phyloP scores from a whole-genome alignment of 768 basidiomycete species.

The Amanita thiersii region DNA sequence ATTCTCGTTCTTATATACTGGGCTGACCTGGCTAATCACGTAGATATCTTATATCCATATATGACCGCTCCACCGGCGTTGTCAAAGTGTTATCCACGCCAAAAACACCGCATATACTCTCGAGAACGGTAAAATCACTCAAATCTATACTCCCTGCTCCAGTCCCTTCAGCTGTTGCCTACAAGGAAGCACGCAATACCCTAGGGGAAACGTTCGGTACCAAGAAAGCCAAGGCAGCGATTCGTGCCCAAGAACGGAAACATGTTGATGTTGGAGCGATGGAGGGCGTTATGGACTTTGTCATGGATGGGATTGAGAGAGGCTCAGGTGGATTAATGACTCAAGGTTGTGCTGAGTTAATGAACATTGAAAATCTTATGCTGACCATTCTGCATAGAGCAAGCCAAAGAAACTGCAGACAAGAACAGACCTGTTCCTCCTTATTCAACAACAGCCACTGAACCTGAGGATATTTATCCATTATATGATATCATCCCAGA shows the following conservation, averaged over 20 bases:
- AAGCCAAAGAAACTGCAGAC: conserved; percentile 57
- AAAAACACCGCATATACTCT: conserved; percentile 57
- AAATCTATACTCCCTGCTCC: conserved; percentile 51
- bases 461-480: conserved; percentile 68
- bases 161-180: conserved; percentile 43
- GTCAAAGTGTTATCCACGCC: conserved; percentile 62
- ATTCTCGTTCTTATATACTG: conserved; percentile 5
- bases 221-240: conserved; percentile 84
- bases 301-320: conserved; percentile 78
- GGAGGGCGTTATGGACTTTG: conserved; percentile 71
- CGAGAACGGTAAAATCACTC: conserved; percentile 77
- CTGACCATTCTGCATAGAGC: conserved; percentile 33
- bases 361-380: neutral
- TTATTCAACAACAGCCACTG: conserved; percentile 56
- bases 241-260: conserved; percentile 82
- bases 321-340: conserved; percentile 64
- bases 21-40: neutral
- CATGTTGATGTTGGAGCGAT: conserved; percentile 85
- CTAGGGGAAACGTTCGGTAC: conserved; percentile 93
- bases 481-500: conserved; percentile 73
- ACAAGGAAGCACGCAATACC: conserved; percentile 57
- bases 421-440: conserved; percentile 68
- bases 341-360: conserved; percentile 37
- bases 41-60: conserved; percentile 81
- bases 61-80: conserved; percentile 67